Percentiles rank a stretch among this genome's conserved stretches.
These are phyloP conservation scores for Piper betle DNA, from an alignment of 164 flowering plant species.

Conservation along the genomic window DNA sequence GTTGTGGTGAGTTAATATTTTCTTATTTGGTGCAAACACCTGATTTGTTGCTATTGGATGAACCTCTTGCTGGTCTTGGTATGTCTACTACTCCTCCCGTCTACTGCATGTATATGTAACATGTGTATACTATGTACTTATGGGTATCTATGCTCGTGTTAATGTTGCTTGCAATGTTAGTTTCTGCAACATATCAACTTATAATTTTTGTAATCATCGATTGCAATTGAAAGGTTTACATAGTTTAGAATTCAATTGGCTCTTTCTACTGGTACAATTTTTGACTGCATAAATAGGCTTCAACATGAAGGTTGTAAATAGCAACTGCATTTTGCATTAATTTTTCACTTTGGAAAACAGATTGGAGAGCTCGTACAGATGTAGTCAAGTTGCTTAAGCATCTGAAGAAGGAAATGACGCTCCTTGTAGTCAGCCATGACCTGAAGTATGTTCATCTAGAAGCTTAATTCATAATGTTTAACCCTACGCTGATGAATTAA, in stretches of 20 bases:
- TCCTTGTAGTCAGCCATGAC: conserved; percentile 97
- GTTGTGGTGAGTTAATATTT: neutral
- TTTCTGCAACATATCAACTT: no score
- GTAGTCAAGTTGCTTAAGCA: conserved; percentile 70
- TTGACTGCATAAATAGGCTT: neutral
- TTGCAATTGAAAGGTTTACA: no score
- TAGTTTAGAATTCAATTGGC: no score
- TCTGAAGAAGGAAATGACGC: conserved; percentile 66
- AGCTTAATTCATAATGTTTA: neutral
- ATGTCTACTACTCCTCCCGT: conserved; percentile 10
- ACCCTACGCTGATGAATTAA: neutral
- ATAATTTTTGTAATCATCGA: no score
- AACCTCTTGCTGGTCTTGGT: conserved; percentile 99
- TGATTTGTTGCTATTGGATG: conserved; percentile 81
- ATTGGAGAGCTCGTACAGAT: conserved; percentile 98
- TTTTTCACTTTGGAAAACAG: conserved; percentile 17
- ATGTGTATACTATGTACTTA: no score
- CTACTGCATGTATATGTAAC: neutral
- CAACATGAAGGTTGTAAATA: neutral
- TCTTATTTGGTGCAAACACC: conserved; percentile 74
- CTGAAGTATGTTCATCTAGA: conserved; percentile 45
- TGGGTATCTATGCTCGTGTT: no score
- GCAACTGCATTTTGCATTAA: neutral
- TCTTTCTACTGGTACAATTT: neutral
- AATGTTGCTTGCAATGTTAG: no score